phyloP scores from a whole-genome alignment of 352 stramenopile species.

The Globisporangium apiculatum region DNA sequence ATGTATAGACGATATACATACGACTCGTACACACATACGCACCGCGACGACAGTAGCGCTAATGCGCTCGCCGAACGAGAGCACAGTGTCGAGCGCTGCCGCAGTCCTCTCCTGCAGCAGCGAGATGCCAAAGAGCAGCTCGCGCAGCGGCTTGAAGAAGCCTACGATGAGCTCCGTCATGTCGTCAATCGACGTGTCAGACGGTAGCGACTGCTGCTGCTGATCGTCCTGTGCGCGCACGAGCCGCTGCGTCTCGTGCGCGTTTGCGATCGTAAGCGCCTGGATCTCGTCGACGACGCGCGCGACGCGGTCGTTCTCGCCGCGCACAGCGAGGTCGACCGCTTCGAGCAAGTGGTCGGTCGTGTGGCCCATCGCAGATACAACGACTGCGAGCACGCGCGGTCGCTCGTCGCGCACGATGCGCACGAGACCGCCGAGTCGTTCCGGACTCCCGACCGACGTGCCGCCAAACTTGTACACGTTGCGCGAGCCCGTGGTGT shows the following conservation, averaged over 20 bases:
- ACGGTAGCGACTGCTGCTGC: neutral
- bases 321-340: constrained; percentile 44
- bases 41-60: constrained; percentile 67
- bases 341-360: constrained; percentile 71
- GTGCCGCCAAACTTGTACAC: constrained; percentile 85
- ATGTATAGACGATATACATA: too few relatives aligned
- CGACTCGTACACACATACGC: neutral
- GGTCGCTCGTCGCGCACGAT: constrained; percentile 54
- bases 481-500: constrained; percentile 51
- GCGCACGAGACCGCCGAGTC: constrained; percentile 55
- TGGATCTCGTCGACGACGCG: constrained; percentile 55
- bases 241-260: constrained; percentile 52
- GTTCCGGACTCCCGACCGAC: constrained; percentile 54
- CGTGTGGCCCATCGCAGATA: constrained; percentile 76
- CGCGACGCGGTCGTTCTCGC: constrained; percentile 36
- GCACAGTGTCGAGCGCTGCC: constrained; percentile 58
- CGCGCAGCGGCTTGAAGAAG: constrained; percentile 68
- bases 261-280: constrained; percentile 51
- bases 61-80: constrained; percentile 77
- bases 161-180: constrained; percentile 38
- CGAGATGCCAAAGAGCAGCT: constrained; percentile 72
- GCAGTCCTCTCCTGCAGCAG: constrained; percentile 70
- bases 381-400: constrained; percentile 59
- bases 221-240: constrained; percentile 5
- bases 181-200: constrained; percentile 36